Percentiles rank a stretch among this genome's conserved stretches.
These are phyloP conservation scores for Vanilla planifolia DNA, from an alignment of 106 monocot genomes.

Conservation along the genomic window DNA sequence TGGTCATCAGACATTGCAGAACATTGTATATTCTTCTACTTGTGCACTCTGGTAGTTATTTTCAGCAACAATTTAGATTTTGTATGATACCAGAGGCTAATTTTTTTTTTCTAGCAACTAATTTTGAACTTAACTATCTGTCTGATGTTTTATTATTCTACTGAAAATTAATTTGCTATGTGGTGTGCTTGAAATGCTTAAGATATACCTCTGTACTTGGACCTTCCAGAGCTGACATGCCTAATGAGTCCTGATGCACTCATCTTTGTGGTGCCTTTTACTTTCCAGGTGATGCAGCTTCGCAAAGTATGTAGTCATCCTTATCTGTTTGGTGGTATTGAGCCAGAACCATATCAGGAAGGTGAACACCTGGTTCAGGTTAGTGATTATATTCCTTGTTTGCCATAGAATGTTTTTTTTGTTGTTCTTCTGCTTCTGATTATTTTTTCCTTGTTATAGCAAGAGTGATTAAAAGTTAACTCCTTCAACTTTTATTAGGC, in stretches of 20 bases:
- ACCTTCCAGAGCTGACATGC: too few species aligned
- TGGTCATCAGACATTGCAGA: slow-evolving; percentile 79
- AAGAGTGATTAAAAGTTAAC: background rate
- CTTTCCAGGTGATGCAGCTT: slow-evolving; percentile 86
- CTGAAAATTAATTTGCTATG: too few species aligned
- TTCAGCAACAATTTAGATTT: too few species aligned
- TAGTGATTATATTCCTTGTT: background rate
- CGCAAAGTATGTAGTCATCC: slow-evolving; percentile 97
- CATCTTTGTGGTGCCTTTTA: slow-evolving; percentile 1
- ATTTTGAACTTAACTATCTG: too few species aligned
- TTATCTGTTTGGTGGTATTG: slow-evolving; percentile 93
- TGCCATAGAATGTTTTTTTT: background rate
- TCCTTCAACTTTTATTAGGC: slow-evolving; percentile 37
- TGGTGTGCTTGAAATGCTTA: background rate
- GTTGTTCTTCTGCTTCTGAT: background rate
- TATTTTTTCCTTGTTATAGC: background rate
- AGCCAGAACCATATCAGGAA: slow-evolving; percentile 97
- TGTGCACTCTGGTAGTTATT: background rate
- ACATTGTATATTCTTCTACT: slow-evolving; percentile 57
- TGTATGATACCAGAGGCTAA: too few species aligned
- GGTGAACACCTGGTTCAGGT: slow-evolving; percentile 95
- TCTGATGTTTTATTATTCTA: too few species aligned
- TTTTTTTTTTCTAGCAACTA: too few species aligned
- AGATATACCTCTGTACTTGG: background rate
- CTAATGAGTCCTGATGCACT: too few species aligned